These are phyloP conservation scores for Fusarium hainanense DNA, from an alignment of 2,329 filamentous ascomycete genomes.

Conservation along the genomic window DNA sequence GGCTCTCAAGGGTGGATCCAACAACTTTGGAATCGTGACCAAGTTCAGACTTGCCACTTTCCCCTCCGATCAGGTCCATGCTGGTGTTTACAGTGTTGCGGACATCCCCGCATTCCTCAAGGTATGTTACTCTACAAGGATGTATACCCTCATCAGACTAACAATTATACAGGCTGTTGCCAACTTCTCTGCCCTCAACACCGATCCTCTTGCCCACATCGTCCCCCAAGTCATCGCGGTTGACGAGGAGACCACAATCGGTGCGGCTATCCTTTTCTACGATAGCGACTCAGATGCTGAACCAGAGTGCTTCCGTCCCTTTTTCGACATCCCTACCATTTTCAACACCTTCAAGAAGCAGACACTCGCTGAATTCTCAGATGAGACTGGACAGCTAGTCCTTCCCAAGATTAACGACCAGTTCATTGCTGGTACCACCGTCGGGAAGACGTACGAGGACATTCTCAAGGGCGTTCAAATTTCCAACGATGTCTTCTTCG, in stretches of 20 bases:
- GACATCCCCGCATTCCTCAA: constrained; percentile 21
- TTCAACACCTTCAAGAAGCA: constrained; percentile 26
- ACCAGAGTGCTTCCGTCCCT: constrained; percentile 27
- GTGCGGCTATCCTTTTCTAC: constrained; percentile 27
- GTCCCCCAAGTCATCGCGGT: constrained; percentile 29
- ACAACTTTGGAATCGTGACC: constrained; percentile 53
- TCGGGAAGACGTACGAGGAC: constrained; percentile 19
- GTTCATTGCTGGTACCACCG: constrained; percentile 29
- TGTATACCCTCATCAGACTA: neutral
- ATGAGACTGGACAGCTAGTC: constrained; percentile 29
- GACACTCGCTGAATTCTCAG: constrained; percentile 10
- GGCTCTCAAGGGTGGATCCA: constrained; percentile 52
- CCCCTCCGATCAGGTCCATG: constrained; percentile 31
- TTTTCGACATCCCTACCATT: constrained; percentile 24
- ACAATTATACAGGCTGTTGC: constrained; percentile 12
- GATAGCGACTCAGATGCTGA: constrained; percentile 25
- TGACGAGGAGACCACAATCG: constrained; percentile 26
- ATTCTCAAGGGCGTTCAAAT: constrained; percentile 17
- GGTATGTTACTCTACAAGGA: neutral
- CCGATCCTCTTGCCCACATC: constrained; percentile 27
- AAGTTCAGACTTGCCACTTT: constrained; percentile 45
- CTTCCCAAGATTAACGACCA: constrained; percentile 28
- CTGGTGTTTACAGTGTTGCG: constrained; percentile 24
- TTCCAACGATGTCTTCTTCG: constrained; percentile 15
- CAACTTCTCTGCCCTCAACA: constrained; percentile 33